Conservation (phyloP, 148 eudicot genomes). For the Camellia japonica region DNA sequence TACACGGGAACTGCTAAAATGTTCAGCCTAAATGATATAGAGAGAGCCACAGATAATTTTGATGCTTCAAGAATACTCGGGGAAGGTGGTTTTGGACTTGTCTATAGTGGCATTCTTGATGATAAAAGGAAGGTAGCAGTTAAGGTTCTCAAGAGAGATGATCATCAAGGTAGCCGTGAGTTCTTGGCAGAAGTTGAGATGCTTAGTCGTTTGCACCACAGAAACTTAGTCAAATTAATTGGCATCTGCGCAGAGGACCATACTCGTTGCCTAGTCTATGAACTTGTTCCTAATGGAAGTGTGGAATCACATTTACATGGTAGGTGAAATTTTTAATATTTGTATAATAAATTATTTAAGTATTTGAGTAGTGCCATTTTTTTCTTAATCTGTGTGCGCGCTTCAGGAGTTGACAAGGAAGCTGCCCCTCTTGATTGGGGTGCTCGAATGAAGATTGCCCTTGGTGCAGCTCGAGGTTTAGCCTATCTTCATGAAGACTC, state of each 20-base stretch:
- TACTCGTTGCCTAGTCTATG: slow-evolving; percentile 77
- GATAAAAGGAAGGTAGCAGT: slow-evolving; percentile 82
- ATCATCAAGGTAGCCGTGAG: slow-evolving; percentile 80
- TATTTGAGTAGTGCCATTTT: not conserved
- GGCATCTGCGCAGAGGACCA: slow-evolving; percentile 82
- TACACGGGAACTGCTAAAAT: slow-evolving; percentile 71
- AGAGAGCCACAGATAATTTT: slow-evolving; percentile 71
- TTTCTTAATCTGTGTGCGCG: not conserved
- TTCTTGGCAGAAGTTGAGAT: slow-evolving; percentile 96
- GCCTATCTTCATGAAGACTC: slow-evolving; percentile 99
- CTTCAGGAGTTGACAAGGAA: slow-evolving; percentile 63
- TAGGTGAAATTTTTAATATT: slow-evolving; percentile 19
- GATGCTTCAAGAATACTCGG: slow-evolving; percentile 60
- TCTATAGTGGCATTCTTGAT: slow-evolving; percentile 68
- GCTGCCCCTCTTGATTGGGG: slow-evolving; percentile 77
- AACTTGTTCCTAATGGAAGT: slow-evolving; percentile 95
- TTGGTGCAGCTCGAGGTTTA: slow-evolving; percentile 91
- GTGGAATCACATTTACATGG: slow-evolving; percentile 96
- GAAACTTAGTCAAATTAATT: slow-evolving; percentile 82
- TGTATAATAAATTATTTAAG: not conserved
- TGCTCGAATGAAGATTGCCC: slow-evolving; percentile 84
- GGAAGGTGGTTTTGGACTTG: slow-evolving; percentile 98
- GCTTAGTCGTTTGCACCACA: slow-evolving; percentile 90
- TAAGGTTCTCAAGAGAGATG: slow-evolving; percentile 83
- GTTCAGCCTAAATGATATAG: slow-evolving; percentile 61